Conservation (phyloP, 768 basidiomycete species). For the Melanogaster broomeanus region DNA sequence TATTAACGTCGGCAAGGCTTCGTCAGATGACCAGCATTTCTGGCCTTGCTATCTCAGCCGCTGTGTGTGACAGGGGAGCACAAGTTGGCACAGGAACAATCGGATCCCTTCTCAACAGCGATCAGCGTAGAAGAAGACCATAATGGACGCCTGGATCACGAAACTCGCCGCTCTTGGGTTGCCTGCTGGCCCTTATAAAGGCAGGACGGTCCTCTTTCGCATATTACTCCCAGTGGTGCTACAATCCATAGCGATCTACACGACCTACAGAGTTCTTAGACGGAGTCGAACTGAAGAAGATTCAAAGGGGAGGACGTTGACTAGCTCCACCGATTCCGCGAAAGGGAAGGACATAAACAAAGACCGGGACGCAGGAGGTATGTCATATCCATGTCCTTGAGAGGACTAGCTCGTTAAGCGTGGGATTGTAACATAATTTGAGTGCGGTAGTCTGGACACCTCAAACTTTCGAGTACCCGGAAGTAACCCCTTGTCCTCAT, state of each 20-base stretch:
- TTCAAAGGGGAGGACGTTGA: background rate
- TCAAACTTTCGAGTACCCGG: constrained; percentile 52
- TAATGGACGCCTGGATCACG: constrained; percentile 10
- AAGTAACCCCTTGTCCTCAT: constrained; percentile 42
- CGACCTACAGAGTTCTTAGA: constrained; percentile 9
- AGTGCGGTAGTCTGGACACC: constrained; percentile 52
- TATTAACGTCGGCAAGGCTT: too few relatives aligned
- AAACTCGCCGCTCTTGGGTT: background rate
- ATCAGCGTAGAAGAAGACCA: background rate
- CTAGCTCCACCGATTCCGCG: background rate
- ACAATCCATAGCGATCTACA: constrained; percentile 17
- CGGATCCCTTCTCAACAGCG: too few relatives aligned
- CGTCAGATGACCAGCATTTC: too few relatives aligned
- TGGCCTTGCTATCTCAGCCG: too few relatives aligned
- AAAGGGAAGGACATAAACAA: constrained; percentile 14
- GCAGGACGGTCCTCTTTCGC: background rate
- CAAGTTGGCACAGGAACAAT: too few relatives aligned
- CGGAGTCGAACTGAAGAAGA: constrained; percentile 3
- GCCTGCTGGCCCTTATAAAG: background rate
- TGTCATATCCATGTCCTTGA: background rate
- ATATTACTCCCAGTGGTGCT: constrained; percentile 13
- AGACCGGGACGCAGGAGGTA: constrained; percentile 29
- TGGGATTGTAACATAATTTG: background rate
- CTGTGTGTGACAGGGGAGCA: too few relatives aligned
- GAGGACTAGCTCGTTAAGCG: background rate